Base-by-base conservation (phyloP, 345 rosid genomes). In the Acer saccharum region DNA sequence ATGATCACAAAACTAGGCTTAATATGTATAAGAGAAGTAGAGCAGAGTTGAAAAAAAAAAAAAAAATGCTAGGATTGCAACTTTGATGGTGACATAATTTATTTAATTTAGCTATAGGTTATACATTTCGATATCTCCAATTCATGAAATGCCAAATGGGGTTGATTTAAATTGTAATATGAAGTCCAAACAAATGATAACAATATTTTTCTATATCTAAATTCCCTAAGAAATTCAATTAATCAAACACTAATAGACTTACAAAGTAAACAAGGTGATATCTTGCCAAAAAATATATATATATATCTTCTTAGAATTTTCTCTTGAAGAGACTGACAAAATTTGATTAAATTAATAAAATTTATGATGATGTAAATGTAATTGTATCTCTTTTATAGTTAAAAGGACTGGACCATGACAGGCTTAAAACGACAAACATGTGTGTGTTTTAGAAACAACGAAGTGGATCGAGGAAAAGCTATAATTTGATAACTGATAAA, bases 111-210 rank as follows among this genome's bases (percentile, higher is more conserved):
- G 12, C 20, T 4, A n/a, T 32, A 3, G 58, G 55, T 39, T 76
- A 77, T 50, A 14, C 3, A 75, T 76, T 43, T 9, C 79, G 81
- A 71, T 75, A 50, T 32, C 32, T 44, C 65, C 79, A 80, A 70
- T 54, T 44, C 18, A 70, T 71, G 41, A 25, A 65, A 21, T 44
- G 73, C 48, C 71, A 64, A 35, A 58, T 35, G 48, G 41, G 55
- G 55, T 12, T 48, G 14, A 16, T 50, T 50, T 50, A 50, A 13
- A 50, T 12, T 50, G 55, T 43, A 8, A 50, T 13, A 50, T 50
- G 55, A 4, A 50, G 39, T 72, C 39, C 55, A n/a, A n/a, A n/a
- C n/a, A n/a, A n/a, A n/a, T n/a, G n/a, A n/a, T n/a, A n/a, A n/a
- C n/a, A n/a, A n/a, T n/a, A n/a, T n/a, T n/a, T n/a, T n/a, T n/a